Evolutionary conservation across 176 grass and related monocot species (phyloP).

Genomic region (Cenchrus fungigraminus): DNA sequence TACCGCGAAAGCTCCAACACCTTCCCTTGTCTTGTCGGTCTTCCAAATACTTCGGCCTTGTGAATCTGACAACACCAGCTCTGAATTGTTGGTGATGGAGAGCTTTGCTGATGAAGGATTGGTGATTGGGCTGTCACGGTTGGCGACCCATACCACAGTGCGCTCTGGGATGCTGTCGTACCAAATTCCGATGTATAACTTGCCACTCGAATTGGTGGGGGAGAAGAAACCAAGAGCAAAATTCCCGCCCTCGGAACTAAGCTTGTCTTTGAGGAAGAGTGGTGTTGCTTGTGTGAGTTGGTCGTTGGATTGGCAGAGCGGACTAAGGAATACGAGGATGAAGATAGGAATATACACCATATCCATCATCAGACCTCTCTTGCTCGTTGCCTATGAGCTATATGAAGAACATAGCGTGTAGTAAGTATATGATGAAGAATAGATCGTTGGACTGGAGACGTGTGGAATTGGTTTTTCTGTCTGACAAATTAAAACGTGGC

Average conservation of each 20-base stretch:
- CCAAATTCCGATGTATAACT: too few species aligned
- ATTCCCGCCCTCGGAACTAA: conserved; percentile 34
- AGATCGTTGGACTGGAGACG: too few species aligned
- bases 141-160: not conserved
- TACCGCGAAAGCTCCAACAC: not conserved
- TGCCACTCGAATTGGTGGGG: too few species aligned
- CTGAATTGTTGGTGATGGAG: not conserved
- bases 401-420: too few species aligned
- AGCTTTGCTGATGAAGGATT: not conserved
- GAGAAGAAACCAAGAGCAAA: not conserved
- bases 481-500: too few species aligned
- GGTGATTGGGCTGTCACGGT: not conserved
- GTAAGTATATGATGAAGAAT: too few species aligned
- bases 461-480: too few species aligned
- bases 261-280: not conserved
- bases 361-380: not conserved
- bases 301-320: not conserved
- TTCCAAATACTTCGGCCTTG: not conserved
- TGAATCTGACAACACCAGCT: not conserved
- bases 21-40: not conserved
- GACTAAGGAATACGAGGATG: conserved; percentile 4
- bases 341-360: not conserved
- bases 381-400: too few species aligned
- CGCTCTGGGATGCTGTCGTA: too few species aligned
- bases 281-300: not conserved